phyloP scores from a whole-genome alignment of 2,329 filamentous ascomycete species.

The Colletotrichum sp. region DNA sequence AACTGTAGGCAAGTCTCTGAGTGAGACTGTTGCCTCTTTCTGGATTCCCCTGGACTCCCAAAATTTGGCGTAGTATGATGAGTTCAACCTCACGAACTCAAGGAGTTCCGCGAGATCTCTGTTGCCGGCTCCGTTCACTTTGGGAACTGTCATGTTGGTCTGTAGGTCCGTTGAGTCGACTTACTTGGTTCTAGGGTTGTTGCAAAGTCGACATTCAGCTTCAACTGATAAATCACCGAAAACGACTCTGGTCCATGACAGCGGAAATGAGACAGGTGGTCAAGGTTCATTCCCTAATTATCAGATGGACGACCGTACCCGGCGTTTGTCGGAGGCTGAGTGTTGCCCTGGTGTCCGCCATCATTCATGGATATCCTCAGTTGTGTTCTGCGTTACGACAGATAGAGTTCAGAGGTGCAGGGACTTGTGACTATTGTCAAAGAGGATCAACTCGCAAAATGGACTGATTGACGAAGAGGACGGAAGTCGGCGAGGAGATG shows the following conservation, averaged over 20 bases:
- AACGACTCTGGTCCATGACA: not conserved
- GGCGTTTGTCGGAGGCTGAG: not conserved
- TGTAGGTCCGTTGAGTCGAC: not conserved
- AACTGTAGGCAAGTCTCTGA: not conserved
- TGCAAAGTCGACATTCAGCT: not conserved
- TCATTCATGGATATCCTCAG: not conserved
- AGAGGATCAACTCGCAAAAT: not conserved
- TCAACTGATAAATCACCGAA: not conserved
- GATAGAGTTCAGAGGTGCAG: not conserved
- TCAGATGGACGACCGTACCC: not conserved
- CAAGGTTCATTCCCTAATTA: not conserved
- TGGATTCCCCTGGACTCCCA: not conserved
- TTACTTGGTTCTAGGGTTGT: not conserved
- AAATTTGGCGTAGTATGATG: not conserved
- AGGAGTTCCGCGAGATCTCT: not conserved
- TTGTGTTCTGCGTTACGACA: not conserved
- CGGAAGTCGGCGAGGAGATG: not conserved
- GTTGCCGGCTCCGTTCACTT: not conserved
- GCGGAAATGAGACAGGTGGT: not conserved
- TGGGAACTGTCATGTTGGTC: not conserved
- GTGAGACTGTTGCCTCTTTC: not conserved
- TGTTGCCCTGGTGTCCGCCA: not conserved
- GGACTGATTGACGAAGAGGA: not conserved
- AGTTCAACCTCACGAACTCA: conserved; percentile 2
- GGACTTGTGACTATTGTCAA: not conserved